These are phyloP conservation scores for Lentinula novae-zelandiae DNA, from an alignment of 1,284 basidiomycete species.

Conservation along the genomic window DNA sequence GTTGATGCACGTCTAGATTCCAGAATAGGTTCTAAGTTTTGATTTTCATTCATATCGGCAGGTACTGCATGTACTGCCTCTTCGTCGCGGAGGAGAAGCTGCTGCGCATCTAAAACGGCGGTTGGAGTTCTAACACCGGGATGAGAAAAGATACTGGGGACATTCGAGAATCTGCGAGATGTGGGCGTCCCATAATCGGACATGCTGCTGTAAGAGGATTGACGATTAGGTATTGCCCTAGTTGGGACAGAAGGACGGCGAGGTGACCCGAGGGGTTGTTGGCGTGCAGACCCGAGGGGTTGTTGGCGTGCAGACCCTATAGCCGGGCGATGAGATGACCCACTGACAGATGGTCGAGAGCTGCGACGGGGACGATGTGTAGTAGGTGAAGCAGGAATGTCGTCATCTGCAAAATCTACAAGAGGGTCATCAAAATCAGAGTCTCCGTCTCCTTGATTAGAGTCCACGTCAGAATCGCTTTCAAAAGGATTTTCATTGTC, in stretches of 20 bases:
- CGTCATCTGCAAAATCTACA: neutral
- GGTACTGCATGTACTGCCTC: constrained; percentile 24
- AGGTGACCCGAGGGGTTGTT: constrained; percentile 21
- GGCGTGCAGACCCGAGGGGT: constrained; percentile 13
- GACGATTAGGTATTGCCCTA: constrained; percentile 21
- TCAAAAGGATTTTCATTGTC: constrained; percentile 80
- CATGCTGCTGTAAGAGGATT: constrained; percentile 30
- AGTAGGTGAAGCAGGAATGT: constrained; percentile 3
- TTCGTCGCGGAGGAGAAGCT: constrained; percentile 42
- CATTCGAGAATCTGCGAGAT: constrained; percentile 42
- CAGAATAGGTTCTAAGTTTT: constrained; percentile 48
- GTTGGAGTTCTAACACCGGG: constrained; percentile 71
- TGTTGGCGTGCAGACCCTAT: constrained; percentile 13
- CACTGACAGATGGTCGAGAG: neutral
- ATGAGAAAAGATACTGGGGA: constrained; percentile 78
- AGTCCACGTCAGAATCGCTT: constrained; percentile 33
- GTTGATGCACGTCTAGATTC: constrained; percentile 38
- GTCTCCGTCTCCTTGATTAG: constrained; percentile 24
- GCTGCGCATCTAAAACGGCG: constrained; percentile 67
- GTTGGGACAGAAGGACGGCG: constrained; percentile 29
- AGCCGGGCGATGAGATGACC: neutral
- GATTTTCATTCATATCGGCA: constrained; percentile 22
- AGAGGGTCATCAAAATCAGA: constrained; percentile 15
- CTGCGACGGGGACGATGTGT: constrained; percentile 3
- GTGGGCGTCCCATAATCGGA: constrained; percentile 28